Evolutionary conservation across 148 eudicot species (phyloP).

Genomic region (Pouteria glomerata): DNA sequence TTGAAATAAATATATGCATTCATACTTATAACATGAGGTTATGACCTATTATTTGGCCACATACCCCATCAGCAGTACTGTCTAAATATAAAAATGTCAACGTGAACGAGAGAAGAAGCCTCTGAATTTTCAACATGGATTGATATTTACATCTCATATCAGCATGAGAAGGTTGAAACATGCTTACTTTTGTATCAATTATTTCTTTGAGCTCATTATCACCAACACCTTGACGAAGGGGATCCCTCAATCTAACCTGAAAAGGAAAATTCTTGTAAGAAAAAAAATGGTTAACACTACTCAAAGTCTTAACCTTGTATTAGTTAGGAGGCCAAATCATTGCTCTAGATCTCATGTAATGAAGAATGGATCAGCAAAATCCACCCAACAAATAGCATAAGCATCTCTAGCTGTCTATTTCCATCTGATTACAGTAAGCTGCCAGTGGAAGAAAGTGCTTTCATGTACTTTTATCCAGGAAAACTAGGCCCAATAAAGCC

Average conservation of each 20-base stretch:
- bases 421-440: background rate
- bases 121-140: background rate
- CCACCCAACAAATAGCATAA: background rate
- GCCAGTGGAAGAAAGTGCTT: background rate
- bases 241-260: conserved; percentile 96
- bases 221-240: conserved; percentile 72
- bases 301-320: background rate
- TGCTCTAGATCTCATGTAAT: conserved; percentile 3
- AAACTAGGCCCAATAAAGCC: conserved; percentile 2
- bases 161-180: background rate
- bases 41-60: background rate
- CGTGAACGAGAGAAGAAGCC: background rate
- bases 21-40: background rate
- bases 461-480: background rate
- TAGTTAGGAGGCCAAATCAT: background rate
- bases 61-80: background rate
- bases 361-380: background rate
- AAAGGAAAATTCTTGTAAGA: background rate
- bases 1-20: background rate
- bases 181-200: conserved; percentile 69
- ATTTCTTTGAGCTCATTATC: conserved; percentile 70
- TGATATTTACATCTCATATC: background rate
- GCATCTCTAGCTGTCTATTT: background rate
- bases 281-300: background rate
- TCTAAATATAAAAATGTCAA: background rate